These are phyloP conservation scores for Talaromyces verruculosus DNA, from an alignment of 2,329 filamentous ascomycete genomes.

Conservation along the genomic window DNA sequence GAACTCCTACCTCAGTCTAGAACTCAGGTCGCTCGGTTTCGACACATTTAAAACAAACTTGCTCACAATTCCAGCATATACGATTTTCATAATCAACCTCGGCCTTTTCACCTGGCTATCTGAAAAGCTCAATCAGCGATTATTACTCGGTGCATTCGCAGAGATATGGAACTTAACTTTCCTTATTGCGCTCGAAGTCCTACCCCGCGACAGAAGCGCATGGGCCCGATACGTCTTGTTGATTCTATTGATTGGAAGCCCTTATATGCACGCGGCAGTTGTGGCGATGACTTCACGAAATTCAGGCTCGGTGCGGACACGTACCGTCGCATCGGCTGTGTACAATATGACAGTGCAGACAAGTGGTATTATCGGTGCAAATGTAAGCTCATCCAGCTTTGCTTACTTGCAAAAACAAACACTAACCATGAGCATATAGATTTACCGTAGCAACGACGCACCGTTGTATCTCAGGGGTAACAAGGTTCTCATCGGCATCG, in stretches of 20 bases:
- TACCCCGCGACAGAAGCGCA: conserved; percentile 49
- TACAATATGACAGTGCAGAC: conserved; percentile 51
- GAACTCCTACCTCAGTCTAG: conserved; percentile 40
- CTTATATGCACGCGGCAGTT: conserved; percentile 60
- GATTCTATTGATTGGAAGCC: conserved; percentile 56
- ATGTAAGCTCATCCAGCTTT: conserved; percentile 31
- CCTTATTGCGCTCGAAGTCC: conserved; percentile 52
- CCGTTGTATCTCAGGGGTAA: conserved; percentile 61
- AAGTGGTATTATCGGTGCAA: conserved; percentile 42
- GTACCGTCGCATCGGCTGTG: conserved; percentile 46
- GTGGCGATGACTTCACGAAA: conserved; percentile 48
- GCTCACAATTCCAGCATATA: conserved; percentile 60
- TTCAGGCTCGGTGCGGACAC: conserved; percentile 44
- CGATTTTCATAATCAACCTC: conserved; percentile 59
- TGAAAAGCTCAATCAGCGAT: conserved; percentile 56
- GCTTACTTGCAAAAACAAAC: not conserved
- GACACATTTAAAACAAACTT: conserved; percentile 61
- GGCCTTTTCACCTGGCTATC: conserved; percentile 55
- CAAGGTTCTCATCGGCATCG: conserved; percentile 56
- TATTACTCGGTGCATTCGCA: conserved; percentile 54
- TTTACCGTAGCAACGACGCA: conserved; percentile 56
- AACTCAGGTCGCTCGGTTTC: conserved; percentile 57
- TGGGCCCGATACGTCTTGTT: conserved; percentile 56
- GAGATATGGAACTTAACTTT: conserved; percentile 56
- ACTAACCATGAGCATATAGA: conserved; percentile 33